These are phyloP conservation scores for Citrus unshiu DNA, from an alignment of 345 rosid species.

Conservation along the genomic window DNA sequence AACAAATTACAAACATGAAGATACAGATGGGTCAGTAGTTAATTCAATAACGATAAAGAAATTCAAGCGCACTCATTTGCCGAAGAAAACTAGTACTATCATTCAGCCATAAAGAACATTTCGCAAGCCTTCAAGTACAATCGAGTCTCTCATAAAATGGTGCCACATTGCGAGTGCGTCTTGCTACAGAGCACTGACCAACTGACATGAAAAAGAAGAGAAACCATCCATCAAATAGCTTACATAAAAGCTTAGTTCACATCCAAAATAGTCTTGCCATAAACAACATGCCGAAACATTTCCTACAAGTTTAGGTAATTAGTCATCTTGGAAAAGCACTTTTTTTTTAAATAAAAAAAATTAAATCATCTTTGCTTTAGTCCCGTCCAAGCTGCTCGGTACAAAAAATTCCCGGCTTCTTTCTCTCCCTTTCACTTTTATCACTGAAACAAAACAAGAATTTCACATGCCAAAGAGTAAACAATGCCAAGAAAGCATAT, in stretches of 20 bases:
- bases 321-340: neutral
- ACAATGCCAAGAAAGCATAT: no score
- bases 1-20: neutral
- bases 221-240: neutral
- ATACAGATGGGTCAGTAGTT: neutral
- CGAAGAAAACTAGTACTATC: neutral
- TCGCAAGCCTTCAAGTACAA: neutral
- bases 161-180: neutral
- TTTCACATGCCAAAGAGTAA: no score
- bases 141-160: neutral
- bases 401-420: no score
- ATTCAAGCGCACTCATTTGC: neutral
- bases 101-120: neutral
- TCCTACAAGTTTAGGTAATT: neutral
- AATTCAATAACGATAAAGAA: neutral
- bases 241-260: neutral
- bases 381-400: neutral
- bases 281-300: neutral
- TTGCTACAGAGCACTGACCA: neutral
- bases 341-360: no score
- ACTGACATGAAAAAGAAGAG: neutral
- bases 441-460: neutral
- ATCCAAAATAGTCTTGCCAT: neutral
- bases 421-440: neutral
- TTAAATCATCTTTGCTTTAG: no score